phyloP scores from a whole-genome alignment of 768 basidiomycete species.

The Ramaria rubella region DNA sequence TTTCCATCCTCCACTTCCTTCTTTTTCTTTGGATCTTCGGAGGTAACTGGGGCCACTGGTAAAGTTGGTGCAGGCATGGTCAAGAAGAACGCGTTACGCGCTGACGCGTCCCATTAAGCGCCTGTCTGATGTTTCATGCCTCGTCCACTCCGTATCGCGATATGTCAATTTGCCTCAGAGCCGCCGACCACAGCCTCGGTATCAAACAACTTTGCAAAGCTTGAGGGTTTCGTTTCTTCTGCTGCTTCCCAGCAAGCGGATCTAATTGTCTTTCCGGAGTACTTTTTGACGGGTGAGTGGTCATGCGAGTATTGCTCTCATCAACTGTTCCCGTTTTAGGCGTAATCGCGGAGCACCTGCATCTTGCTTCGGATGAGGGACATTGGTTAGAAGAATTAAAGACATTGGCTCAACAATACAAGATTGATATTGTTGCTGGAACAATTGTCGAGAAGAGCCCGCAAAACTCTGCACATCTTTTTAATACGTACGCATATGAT shows the following conservation, averaged over 20 bases:
- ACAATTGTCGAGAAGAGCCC: constrained; percentile 9
- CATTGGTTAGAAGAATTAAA: constrained; percentile 5
- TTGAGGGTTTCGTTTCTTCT: neutral
- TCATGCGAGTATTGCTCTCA: neutral
- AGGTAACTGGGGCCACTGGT: constrained; percentile 40
- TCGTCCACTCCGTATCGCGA: constrained; percentile 8
- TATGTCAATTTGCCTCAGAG: constrained; percentile 10
- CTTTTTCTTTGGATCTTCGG: constrained; percentile 69
- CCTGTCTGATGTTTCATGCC: no score
- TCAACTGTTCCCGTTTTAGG: neutral
- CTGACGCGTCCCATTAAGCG: constrained; percentile 6
- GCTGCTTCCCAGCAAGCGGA: neutral
- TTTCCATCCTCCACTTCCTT: constrained; percentile 39
- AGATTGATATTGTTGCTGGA: constrained; percentile 8
- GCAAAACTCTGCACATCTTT: constrained; percentile 5
- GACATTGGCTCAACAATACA: neutral
- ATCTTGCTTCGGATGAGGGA: constrained; percentile 4
- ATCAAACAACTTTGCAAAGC: constrained; percentile 5
- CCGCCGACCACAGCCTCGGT: constrained; percentile 3
- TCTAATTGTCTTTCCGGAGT: constrained; percentile 10
- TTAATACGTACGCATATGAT: constrained; percentile 3
- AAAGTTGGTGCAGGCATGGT: constrained; percentile 13
- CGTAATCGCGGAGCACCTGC: constrained; percentile 6
- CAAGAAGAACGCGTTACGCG: neutral
- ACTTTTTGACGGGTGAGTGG: constrained; percentile 7